A percentile compares a stretch with the other conserved stretches of the same genome.
Conservation (phyloP, 176 grass and related monocot genomes). For the Oryza meridionalis region DNA sequence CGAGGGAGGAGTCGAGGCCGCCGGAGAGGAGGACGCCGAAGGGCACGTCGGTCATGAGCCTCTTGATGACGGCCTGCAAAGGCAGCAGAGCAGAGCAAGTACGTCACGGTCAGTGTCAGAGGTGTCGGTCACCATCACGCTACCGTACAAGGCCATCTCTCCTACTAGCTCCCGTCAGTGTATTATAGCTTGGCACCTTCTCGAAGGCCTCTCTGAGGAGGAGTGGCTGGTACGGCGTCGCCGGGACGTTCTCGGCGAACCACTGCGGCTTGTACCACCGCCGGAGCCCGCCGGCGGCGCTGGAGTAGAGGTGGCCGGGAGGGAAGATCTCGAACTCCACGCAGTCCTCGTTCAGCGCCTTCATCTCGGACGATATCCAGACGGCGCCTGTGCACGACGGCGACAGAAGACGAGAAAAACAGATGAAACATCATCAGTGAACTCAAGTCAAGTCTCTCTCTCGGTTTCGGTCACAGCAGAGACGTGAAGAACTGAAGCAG, state of each 20-base stretch:
- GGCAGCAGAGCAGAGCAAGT: not conserved
- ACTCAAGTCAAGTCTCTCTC: not conserved
- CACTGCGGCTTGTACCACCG: conserved; percentile 92
- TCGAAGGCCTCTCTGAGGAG: conserved; percentile 83
- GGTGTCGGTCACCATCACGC: not conserved
- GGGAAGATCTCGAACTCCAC: conserved; percentile 82
- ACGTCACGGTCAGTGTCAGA: conserved; percentile 19
- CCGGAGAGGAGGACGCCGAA: conserved; percentile 94
- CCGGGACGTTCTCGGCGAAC: conserved; percentile 70
- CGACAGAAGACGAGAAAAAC: not conserved
- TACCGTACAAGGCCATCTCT: not conserved
- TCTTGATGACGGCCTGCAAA: conserved; percentile 81
- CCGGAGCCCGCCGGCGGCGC: conserved; percentile 54
- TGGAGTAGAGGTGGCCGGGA: conserved; percentile 85
- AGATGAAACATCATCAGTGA: not conserved
- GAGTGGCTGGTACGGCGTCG: conserved; percentile 59
- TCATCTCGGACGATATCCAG: conserved; percentile 95
- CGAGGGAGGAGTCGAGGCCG: conserved; percentile 89
- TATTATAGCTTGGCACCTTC: conserved; percentile 48
- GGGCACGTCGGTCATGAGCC: conserved; percentile 95
- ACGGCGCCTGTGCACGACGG: conserved; percentile 51
- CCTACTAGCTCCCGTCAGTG: not conserved
- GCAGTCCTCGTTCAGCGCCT: conserved; percentile 89
- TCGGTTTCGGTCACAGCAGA: not conserved
- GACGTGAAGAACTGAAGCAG: not conserved